Conservation (phyloP, 2,329 filamentous ascomycete genomes). For the Curvularia spicifera region DNA sequence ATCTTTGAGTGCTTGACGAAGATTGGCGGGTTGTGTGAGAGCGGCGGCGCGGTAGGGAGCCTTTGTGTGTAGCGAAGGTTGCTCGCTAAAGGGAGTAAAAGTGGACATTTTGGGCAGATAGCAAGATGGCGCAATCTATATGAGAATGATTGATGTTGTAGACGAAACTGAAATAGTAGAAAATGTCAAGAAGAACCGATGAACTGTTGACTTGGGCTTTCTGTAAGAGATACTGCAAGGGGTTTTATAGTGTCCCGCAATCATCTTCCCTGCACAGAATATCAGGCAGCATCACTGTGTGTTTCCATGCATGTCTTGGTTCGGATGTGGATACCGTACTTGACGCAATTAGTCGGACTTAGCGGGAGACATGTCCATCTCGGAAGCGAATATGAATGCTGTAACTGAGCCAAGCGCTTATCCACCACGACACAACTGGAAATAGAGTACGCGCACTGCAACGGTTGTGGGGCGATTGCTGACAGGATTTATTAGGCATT, state of each 20-base stretch:
- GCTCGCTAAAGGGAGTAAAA: conserved; percentile 32
- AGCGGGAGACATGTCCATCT: neutral
- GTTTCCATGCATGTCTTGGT: neutral
- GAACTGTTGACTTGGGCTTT: neutral
- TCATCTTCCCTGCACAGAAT: neutral
- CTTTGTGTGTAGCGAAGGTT: conserved; percentile 30
- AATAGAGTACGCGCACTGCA: neutral
- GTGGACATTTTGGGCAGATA: conserved; percentile 20
- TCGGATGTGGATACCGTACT: neutral
- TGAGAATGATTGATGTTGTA: neutral
- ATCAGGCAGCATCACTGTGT: neutral
- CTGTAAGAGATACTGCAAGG: neutral
- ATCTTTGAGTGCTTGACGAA: conserved; percentile 30
- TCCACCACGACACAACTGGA: neutral
- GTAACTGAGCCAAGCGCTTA: conserved; percentile 2
- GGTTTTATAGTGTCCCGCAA: neutral
- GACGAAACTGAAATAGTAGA: neutral
- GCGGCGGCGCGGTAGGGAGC: conserved; percentile 32
- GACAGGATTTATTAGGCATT: neutral
- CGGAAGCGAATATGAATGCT: neutral
- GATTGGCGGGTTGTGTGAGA: conserved; percentile 34
- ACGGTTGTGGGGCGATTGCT: neutral
- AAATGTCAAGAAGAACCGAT: neutral
- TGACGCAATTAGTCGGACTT: neutral
- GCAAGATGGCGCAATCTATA: neutral